A percentile compares a stretch with the other conserved stretches of the same genome.
Conservation (phyloP, 2,329 filamentous ascomycete species). For the Fusarium luffae region DNA sequence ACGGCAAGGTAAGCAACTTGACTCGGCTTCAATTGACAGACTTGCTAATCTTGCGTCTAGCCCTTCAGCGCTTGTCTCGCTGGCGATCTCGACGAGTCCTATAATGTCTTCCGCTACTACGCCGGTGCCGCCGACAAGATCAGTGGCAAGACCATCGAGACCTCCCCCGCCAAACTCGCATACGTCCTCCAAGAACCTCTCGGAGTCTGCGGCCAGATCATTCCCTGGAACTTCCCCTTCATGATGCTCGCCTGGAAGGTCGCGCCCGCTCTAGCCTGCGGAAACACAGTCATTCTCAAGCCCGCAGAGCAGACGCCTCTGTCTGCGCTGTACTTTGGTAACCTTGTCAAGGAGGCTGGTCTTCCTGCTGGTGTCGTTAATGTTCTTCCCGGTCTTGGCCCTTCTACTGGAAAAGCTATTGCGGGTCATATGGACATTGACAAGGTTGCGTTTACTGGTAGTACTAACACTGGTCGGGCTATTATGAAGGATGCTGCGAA, state of each 20-base stretch:
- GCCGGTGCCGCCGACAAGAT: slow-evolving; percentile 78
- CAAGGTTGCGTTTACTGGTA: slow-evolving; percentile 78
- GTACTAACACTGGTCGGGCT: slow-evolving; percentile 71
- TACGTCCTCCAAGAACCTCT: slow-evolving; percentile 76
- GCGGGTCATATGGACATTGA: slow-evolving; percentile 71
- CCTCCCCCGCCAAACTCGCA: slow-evolving; percentile 70
- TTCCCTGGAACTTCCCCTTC: slow-evolving; percentile 60
- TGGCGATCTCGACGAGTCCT: slow-evolving; percentile 63
- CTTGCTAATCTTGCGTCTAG: not conserved
- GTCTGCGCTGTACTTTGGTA: slow-evolving; percentile 69
- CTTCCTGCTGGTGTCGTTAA: slow-evolving; percentile 82
- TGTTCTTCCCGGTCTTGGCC: slow-evolving; percentile 73
- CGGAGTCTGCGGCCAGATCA: slow-evolving; percentile 74
- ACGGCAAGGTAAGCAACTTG: slow-evolving; percentile 33
- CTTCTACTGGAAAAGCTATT: slow-evolving; percentile 71
- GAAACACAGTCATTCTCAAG: slow-evolving; percentile 69
- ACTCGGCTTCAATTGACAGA: accelerated
- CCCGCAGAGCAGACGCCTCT: slow-evolving; percentile 70
- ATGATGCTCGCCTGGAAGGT: slow-evolving; percentile 74
- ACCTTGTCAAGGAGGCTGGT: slow-evolving; percentile 73
- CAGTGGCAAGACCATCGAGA: slow-evolving; percentile 74
- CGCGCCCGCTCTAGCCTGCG: slow-evolving; percentile 70
- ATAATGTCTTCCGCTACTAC: slow-evolving; percentile 70
- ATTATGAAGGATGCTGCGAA: slow-evolving; percentile 75
- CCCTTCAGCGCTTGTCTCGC: slow-evolving; percentile 56